phyloP scores from a whole-genome alignment of 2,329 filamentous ascomycete species.

The Daldinia eschscholtzii region DNA sequence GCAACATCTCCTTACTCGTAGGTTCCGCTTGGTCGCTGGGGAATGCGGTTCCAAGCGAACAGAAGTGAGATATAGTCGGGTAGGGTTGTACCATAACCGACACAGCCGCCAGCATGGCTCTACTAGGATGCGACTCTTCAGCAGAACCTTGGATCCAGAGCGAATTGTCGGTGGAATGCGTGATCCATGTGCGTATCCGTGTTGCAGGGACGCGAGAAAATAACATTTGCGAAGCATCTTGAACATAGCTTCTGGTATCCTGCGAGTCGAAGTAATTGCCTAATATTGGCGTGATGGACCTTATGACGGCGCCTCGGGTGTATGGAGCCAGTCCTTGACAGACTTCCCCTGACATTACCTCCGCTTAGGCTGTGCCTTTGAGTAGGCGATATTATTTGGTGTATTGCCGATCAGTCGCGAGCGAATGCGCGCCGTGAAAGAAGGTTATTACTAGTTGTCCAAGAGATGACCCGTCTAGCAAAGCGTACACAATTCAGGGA shows the following conservation, averaged over 20 bases:
- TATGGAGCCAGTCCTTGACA: not conserved
- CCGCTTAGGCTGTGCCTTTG: not conserved
- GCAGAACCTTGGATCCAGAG: not conserved
- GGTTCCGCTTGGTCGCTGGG: not conserved
- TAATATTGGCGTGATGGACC: not conserved
- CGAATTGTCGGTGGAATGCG: not conserved
- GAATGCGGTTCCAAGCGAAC: not conserved
- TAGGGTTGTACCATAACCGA: not conserved
- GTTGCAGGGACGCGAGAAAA: not conserved
- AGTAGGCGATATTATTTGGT: not conserved
- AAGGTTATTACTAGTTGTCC: not conserved
- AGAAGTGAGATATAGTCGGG: not conserved
- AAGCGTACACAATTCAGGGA: no score
- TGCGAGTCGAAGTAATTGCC: no score
- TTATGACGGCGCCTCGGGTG: not conserved
- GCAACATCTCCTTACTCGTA: not conserved
- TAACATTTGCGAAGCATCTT: no score
- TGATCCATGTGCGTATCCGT: not conserved
- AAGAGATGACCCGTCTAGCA: not conserved
- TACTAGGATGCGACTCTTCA: not conserved
- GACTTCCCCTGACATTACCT: not conserved
- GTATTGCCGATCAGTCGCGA: not conserved
- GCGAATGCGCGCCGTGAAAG: not conserved
- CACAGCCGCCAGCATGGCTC: not conserved
- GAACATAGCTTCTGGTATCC: no score